These are phyloP conservation scores for Paramecium octaurelia DNA, from an alignment of 73 alveolate species.

Conservation along the genomic window DNA sequence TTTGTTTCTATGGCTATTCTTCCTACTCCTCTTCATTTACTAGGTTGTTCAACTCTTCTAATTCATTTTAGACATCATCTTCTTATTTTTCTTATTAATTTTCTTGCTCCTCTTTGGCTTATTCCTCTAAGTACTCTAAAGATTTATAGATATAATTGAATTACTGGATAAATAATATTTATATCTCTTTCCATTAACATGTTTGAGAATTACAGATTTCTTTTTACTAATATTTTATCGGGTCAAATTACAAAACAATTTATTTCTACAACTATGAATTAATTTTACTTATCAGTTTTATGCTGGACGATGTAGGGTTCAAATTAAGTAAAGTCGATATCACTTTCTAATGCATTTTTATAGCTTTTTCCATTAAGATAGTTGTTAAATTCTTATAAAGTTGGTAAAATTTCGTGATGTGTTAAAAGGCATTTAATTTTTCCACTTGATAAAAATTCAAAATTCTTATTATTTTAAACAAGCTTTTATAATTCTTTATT, in stretches of 20 bases:
- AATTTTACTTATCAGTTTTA: neutral
- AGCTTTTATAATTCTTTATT: neutral
- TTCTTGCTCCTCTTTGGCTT: neutral
- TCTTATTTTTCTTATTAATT: neutral
- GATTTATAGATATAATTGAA: neutral
- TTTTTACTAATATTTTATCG: neutral
- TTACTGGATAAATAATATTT: conserved; percentile 24
- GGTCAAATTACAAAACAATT: conserved; percentile 29
- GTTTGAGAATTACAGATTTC: neutral
- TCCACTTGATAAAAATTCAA: conserved; percentile 21
- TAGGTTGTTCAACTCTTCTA: neutral
- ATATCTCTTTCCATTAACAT: conserved; percentile 50
- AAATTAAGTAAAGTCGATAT: conserved; percentile 1
- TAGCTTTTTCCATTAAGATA: neutral
- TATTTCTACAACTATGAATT: neutral
- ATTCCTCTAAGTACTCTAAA: conserved; percentile 21
- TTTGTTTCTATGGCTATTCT: neutral
- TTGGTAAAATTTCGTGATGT: conserved; percentile 16
- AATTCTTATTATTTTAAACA: neutral
- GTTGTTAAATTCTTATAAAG: neutral
- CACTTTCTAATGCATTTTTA: conserved; percentile 7
- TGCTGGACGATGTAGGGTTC: conserved; percentile 26
- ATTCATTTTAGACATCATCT: neutral
- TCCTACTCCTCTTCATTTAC: neutral
- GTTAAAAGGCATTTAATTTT: conserved; percentile 30